These are phyloP conservation scores for Aquilaria sinensis DNA, from an alignment of 345 rosid genomes.

Conservation along the genomic window DNA sequence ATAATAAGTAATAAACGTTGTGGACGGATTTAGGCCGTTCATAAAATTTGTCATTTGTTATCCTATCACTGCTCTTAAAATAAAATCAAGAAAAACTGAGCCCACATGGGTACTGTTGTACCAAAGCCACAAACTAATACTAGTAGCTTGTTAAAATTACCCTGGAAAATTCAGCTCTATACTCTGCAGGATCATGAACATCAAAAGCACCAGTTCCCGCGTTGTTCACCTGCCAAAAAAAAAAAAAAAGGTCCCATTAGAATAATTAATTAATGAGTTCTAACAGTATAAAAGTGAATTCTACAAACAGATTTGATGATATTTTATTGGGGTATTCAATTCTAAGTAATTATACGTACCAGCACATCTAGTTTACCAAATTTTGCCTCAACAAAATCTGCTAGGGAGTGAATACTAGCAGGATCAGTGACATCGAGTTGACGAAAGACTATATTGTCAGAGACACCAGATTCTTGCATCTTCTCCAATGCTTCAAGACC, in stretches of 20 bases:
- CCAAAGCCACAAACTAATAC: no score
- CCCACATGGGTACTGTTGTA: background rate
- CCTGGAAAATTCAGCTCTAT: constrained; percentile 11
- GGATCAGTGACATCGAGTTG: constrained; percentile 35
- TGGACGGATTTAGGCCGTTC: no score
- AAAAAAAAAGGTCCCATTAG: no score
- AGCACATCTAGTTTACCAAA: constrained; percentile 36
- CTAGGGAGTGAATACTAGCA: constrained; percentile 18
- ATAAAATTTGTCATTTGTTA: no score
- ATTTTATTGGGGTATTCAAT: no score
- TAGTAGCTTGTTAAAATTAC: background rate
- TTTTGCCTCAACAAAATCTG: constrained; percentile 18
- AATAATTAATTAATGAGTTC: no score
- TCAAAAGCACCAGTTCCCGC: constrained; percentile 23
- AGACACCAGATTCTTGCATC: constrained; percentile 9
- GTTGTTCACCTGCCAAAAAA: constrained; percentile 35
- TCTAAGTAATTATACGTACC: constrained; percentile 10
- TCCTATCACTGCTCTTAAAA: no score
- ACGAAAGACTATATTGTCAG: constrained; percentile 21
- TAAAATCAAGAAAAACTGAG: no score
- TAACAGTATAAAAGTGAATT: no score
- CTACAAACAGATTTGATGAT: no score
- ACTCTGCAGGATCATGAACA: constrained; percentile 11
- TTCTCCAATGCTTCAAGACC: constrained; percentile 24
- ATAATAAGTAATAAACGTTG: no score